phyloP scores from a whole-genome alignment of 257 asterid species.

The Asclepias syriaca region DNA sequence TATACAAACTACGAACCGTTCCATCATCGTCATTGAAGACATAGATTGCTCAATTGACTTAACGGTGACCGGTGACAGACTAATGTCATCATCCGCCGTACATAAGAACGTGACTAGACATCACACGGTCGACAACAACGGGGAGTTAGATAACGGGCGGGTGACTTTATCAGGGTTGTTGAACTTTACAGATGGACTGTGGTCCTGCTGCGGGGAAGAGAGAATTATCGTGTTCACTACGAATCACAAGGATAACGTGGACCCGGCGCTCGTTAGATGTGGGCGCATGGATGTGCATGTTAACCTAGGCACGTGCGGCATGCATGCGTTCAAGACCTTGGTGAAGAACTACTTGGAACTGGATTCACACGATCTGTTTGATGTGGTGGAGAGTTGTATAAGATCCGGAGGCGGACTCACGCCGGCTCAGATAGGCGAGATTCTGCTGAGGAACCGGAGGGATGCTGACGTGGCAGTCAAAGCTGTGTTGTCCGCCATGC shows the following conservation, averaged over 20 bases:
- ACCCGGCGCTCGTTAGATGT: constrained; percentile 48
- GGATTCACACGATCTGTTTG: constrained; percentile 36
- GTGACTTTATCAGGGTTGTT: constrained; percentile 52
- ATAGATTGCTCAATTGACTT: constrained; percentile 52
- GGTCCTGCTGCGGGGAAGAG: constrained; percentile 47
- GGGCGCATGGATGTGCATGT: constrained; percentile 68
- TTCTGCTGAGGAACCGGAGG: constrained; percentile 35
- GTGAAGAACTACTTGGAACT: constrained; percentile 47
- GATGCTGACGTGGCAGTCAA: constrained; percentile 30
- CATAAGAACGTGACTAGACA: constrained; percentile 9
- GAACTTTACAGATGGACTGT: constrained; percentile 51
- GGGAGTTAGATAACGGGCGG: constrained; percentile 23
- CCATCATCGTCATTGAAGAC: constrained; percentile 54
- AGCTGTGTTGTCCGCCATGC: constrained; percentile 40
- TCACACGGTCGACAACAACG: not conserved
- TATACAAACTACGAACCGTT: constrained; percentile 43
- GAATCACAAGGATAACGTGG: constrained; percentile 35
- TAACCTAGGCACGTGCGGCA: constrained; percentile 55
- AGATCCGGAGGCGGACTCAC: constrained; percentile 46
- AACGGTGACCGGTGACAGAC: constrained; percentile 27
- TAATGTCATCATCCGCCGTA: not conserved
- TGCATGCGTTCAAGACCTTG: constrained; percentile 42
- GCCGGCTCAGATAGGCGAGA: constrained; percentile 49
- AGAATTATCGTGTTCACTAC: constrained; percentile 39
- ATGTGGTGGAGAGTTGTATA: constrained; percentile 43